These are phyloP conservation scores for Leptographium lundbergii DNA, from an alignment of 2,329 filamentous ascomycete species.

Conservation along the genomic window DNA sequence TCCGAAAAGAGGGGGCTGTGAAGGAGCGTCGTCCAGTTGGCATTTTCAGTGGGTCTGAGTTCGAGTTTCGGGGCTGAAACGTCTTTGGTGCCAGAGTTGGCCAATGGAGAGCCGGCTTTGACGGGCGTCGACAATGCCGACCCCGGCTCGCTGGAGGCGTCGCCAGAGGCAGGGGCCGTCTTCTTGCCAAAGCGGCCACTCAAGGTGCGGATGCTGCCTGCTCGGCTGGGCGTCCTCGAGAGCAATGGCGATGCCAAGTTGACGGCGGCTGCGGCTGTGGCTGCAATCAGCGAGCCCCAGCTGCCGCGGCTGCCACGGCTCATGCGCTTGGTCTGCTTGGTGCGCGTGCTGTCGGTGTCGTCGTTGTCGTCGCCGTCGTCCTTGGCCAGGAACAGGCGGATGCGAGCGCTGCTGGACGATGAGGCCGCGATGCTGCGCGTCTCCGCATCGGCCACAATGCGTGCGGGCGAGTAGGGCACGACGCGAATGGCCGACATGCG, in stretches of 20 bases:
- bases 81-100: conserved; percentile 20
- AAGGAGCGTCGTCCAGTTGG: conserved; percentile 7
- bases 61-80: conserved; percentile 33
- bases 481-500: conserved; percentile 29
- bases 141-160: conserved; percentile 16
- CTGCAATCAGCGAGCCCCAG: conserved; percentile 7
- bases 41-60: background rate
- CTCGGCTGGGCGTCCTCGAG: conserved; percentile 1
- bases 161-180: conserved; percentile 15
- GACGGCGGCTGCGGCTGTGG: conserved; percentile 1
- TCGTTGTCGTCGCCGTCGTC: conserved; percentile 1
- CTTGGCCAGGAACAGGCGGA: background rate
- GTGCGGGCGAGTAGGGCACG: conserved; percentile 35
- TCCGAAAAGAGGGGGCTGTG: background rate
- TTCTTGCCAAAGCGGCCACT: conserved; percentile 10
- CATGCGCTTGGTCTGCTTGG: conserved; percentile 2
- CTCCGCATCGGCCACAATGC: conserved; percentile 17
- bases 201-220: background rate
- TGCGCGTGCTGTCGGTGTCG: background rate
- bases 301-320: conserved; percentile 7
- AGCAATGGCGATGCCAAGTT: background rate
- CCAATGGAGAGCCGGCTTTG: conserved; percentile 23
- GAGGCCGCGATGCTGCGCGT: background rate
- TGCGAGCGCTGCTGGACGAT: conserved; percentile 2
- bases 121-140: conserved; percentile 23